Evolutionary conservation across 2,329 filamentous ascomycete genomes (phyloP), one percentile per base, ranked within the genome.

Genomic region (Ilyonectria sp.): DNA sequence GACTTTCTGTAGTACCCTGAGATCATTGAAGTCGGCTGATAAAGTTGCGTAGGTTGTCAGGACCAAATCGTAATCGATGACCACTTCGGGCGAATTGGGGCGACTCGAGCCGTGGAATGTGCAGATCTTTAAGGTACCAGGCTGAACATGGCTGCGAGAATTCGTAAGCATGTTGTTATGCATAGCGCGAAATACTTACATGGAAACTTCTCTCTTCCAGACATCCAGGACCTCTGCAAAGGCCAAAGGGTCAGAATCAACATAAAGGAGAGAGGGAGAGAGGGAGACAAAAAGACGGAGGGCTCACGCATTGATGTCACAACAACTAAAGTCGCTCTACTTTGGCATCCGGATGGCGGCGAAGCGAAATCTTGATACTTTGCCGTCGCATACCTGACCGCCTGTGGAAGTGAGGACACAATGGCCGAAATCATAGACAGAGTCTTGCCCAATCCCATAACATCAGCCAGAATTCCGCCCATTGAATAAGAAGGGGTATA

Each of bases 361-460:
- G 0, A 35, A 13, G 11, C 33, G 11, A 35, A 35, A 35, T 35
- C 0, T 59, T 0, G 0, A 1, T 3, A 2, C 8, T 0, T 7
- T 4, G 0, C 7, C 0, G 2, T 1, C 0, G 2, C 1, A 5
- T 15, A 6, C 1, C 2, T 4, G 0, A 8, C 1, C 0, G 0
- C 1, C 0, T 49, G 1, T 17, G 7, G 9, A 0, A 4, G 65
- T 0, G 62, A 66, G 23, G n/a, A 68, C 2, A 68, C 43, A 2
- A 68, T 66, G 0, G 62, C 62, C 2, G 26, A 46, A 0, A 68
- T 1, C 50, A 62, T 68, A 0, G 56, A 62, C 2, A 68, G 0
- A 0, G 56, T 67, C 0, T 68, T 68, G 0, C 62, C 63, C 0
- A 68, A 44, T 2, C 63, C 65, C 63, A 68, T 68, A 0, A 37